Base-by-base conservation (phyloP, 192 early-diverging fungal species). In the Gryganskiella cystojenkinii region DNA sequence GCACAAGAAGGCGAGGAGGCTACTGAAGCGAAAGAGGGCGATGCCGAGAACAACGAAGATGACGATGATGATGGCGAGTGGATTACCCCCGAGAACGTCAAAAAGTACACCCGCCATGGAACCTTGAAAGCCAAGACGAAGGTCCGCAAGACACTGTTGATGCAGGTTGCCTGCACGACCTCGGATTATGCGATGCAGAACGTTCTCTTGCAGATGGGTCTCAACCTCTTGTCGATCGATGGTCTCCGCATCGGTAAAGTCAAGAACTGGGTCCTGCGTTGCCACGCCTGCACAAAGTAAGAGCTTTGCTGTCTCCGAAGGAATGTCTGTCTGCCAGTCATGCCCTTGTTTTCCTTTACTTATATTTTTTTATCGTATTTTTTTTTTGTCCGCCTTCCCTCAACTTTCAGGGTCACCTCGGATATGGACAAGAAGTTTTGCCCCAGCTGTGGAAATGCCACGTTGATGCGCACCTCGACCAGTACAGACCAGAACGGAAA, bases 181-280 rank as follows among this genome's bases (percentile, higher is more conserved):
- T 79, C 86, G 13, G 96, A 98, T 84, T 98, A 95, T 71, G 95
- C 96, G 28, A 95, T 98, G 93, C 95, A 98, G 85, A 99, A 99
- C 81, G 94, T 98, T 17, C 72, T 98, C 42, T 80, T 99, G 56
- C 95, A 97, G 82, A 97, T 98, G 93, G 88, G 91, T 20, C 85
- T 99, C 67, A 85, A 87, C 50, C 85, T 99, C 42, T 79, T 98
- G 10, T 92, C 92, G 5, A 80, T 92, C 13, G 95, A 98, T 70
- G 97, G 97, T 52, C 70, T 93, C 9, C 70, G 85, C 17, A 92
- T 99, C 47, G 86, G 60, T 31, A 85, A 87, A 31, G 79, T 97
- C 67, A 94, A 94, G 79, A 96, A 87, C 49, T 96, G 91, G 90
- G 92, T 97, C 11, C 79, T 98, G 76, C 88, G 97, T 34, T 99